Base-by-base conservation (phyloP, 2,329 filamentous ascomycete genomes). In the Aspergillus tamarii region DNA sequence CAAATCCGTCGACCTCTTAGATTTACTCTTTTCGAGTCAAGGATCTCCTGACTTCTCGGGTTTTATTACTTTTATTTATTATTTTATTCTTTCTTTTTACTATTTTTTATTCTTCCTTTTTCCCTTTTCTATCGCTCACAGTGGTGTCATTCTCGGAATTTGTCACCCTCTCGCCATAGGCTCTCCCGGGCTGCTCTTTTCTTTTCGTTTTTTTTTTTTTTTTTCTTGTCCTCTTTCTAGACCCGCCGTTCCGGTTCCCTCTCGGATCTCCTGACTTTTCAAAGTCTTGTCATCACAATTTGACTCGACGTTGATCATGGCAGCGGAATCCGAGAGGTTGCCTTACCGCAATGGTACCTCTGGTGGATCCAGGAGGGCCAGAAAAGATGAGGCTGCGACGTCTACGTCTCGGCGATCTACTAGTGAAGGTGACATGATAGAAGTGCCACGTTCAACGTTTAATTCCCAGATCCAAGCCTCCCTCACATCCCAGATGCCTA, bases 321-420 rank as follows among this genome's bases (percentile, higher is more conserved):
- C 72, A 68, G 73, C 73, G 70, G 74, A 76, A 66, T 75, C 74
- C 70, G 74, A 76, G 71, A 76, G 75, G 73, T 71, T 69, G 73
- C 74, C 75, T 71, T 70, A 70, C 69, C 68, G 69, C 66, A 71
- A 75, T 60, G 73, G 72, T 65, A 68, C 66, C 58, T 70, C 73
- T 69, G 70, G 69, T 69, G 72, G 67, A 68, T 66, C 74, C 66
- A 74, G 67, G 67, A 67, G 61, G 36, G 61, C 68, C 67, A 71
- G 71, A 69, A 67, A 69, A 62, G 69, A 70, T 65, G 72, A 71
- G 65, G 65, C 65, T 63, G 65, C 69, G 57, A 70, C 69, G 48
- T 67, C 70, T 68, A 57, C 69, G 54, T 67, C 67, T 60, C 67
- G 68, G 64, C 72, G 70, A 69, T 72, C 72, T 68, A 68, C 64